These are phyloP conservation scores for Myxozyma mucilagina DNA, from an alignment of 805 yeast genomes.

Conservation along the genomic window DNA sequence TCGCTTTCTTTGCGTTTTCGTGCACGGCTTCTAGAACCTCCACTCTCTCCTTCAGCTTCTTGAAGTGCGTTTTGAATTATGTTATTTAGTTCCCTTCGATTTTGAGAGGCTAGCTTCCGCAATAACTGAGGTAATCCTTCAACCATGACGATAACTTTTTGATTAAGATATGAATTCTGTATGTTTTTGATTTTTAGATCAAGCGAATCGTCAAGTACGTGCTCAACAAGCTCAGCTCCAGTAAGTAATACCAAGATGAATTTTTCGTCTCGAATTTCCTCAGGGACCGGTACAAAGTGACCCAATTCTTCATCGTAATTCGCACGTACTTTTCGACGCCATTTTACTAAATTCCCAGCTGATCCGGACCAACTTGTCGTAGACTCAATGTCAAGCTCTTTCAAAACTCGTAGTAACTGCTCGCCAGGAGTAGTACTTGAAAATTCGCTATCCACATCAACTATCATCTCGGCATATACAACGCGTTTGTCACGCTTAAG, in stretches of 20 bases:
- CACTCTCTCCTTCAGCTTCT: not conserved
- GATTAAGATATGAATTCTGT: slow-evolving; percentile 6
- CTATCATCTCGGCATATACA: slow-evolving; percentile 28
- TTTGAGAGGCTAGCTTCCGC: slow-evolving; percentile 4
- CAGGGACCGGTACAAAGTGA: slow-evolving; percentile 28
- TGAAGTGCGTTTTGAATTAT: slow-evolving; percentile 22
- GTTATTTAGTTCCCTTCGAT: slow-evolving; percentile 18
- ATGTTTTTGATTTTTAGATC: not conserved
- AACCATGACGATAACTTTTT: slow-evolving; percentile 21
- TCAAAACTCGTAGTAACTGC: slow-evolving; percentile 1
- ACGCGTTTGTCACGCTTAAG: slow-evolving; percentile 16
- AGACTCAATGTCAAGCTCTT: slow-evolving; percentile 6
- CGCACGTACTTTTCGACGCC: slow-evolving; percentile 28
- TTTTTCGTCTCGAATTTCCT: slow-evolving; percentile 22
- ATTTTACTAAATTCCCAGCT: slow-evolving; percentile 21
- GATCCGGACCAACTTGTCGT: slow-evolving; percentile 17
- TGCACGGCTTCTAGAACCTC: not conserved
- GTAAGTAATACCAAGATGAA: slow-evolving; percentile 12
- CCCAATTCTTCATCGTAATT: slow-evolving; percentile 20
- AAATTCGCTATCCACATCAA: slow-evolving; percentile 25
- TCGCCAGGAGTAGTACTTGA: slow-evolving; percentile 14
- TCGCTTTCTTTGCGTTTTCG: slow-evolving; percentile 3
- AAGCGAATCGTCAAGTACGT: slow-evolving; percentile 14
- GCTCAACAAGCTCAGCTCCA: slow-evolving; percentile 21
- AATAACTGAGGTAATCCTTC: slow-evolving; percentile 22